Conservation (phyloP, 176 grass and related monocot genomes). For the Thalia dealbata region DNA sequence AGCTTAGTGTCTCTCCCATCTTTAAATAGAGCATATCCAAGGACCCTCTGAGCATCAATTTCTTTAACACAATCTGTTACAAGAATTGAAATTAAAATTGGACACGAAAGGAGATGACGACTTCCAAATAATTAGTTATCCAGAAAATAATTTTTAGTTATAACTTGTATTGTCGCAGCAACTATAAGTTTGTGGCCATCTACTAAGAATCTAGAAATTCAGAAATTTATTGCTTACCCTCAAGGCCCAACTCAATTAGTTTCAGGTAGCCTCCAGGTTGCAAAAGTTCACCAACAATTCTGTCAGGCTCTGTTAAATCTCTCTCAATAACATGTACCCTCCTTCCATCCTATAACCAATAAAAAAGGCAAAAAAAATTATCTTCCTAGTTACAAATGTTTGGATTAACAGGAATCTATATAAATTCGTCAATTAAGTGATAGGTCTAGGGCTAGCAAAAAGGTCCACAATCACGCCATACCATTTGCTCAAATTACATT, state of each 20-base stretch:
- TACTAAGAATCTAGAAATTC: background rate
- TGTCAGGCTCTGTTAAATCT: conserved; percentile 83
- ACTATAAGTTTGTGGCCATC: background rate
- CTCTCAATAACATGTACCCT: conserved; percentile 88
- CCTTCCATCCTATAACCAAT: conserved; percentile 56
- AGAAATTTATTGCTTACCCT: conserved; percentile 38
- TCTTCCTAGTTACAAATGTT: background rate
- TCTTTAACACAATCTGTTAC: conserved; percentile 81
- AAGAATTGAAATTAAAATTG: background rate
- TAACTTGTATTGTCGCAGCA: background rate
- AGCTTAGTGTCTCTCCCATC: conserved; percentile 77
- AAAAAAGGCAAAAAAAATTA: background rate
- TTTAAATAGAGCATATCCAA: conserved; percentile 95
- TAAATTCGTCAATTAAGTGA: too few species aligned
- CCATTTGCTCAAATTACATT: too few species aligned
- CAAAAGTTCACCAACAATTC: conserved; percentile 94
- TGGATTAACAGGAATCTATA: background rate
- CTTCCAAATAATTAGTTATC: background rate
- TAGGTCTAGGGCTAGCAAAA: too few species aligned
- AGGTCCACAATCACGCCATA: too few species aligned
- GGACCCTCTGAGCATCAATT: conserved; percentile 86
- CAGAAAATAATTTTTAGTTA: background rate
- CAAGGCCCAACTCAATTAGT: conserved; percentile 74
- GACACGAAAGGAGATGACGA: background rate
- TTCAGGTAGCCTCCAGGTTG: conserved; percentile 93